Base-by-base conservation (phyloP, 495 filamentous ascomycete genomes). In the Articulospora tetracladia region DNA sequence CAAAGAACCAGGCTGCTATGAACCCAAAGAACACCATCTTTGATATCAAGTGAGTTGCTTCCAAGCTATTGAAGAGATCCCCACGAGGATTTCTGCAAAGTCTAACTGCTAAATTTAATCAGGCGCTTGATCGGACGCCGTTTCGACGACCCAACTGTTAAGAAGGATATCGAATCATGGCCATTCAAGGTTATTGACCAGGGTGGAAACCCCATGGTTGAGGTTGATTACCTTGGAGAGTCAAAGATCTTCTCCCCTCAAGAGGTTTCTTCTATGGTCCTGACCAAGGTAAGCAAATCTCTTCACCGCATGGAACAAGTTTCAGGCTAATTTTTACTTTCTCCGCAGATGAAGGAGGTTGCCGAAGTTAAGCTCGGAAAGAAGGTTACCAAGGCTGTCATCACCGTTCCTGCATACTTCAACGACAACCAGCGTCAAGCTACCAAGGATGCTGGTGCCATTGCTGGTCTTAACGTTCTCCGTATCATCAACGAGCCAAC, bases 401-500 rank as follows among this genome's bases (percentile, higher is more conserved):
- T 98, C 74, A 98, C 93, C 64, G 93, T 98, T 61, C 93, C 94
- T 23, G 94, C 93, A 71, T 98, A 98, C 83, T 98, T 98, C 90
- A 98, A 97, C 82, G 94, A 97, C 85, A 95, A 93, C 69, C 94
- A 98, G 81, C 91, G 93, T 77, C 93, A 97, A 79, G 93, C 94
- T 59, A 98, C 94, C 77, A 98, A 98, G 84, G 94, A 98, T 73
- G 90, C 94, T 68, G 94, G 94, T 84, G 88, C 93, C 73, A 98
- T 98, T 74, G 85, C 93, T 66, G 94, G 93, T 72, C 84, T 98
- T 57, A 97, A 98, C 80, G 90, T 97, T 59, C 92, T 97, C 77
- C 94, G 94, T 84, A 97, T 97, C 83, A 97, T 97, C 82, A 97
- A 98, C 85, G 94, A 97, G 83, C 94, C 94, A 54, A 97, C 94